Base-by-base conservation (phyloP, 2,329 filamentous ascomycete species). In the Cordyceps sp. region DNA sequence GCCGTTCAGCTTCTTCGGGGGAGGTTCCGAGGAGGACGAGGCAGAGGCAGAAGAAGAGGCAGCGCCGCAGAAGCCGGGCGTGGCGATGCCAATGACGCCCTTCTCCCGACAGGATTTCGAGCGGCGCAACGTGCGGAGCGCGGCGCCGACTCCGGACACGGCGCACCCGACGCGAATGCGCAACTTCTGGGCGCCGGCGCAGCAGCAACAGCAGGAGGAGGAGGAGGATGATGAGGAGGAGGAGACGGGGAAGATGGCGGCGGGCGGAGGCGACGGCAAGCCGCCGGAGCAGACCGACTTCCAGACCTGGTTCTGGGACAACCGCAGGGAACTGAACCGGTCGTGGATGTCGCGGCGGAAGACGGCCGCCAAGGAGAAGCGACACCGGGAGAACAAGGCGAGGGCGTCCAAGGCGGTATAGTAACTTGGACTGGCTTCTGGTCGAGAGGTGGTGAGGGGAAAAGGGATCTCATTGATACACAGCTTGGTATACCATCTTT, bases 101-200 rank as follows among this genome's bases (percentile, higher is more conserved):
- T 93, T 75, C 50, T 83, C 81, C 1, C 73, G 76, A 39, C 70
- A 76, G 42, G 88, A 96, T 42, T 62, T 88, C 20, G 77, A 83
- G 43, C 73, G 64, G 56, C 70, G 85, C 38, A 71, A 69, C 31
- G 49, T 81, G n/a, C 70, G 90, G 34, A 94, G 85, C 49, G 85
- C 85, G 6, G 90, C 90, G 3, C 90, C 90, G 0, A 98, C 90
- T 0, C 90, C 90, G 0, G 90, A 98, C 48, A 96, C 90, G 0
- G 84, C 84, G 2, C 74, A 85, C 37, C 74, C 81, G 2, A 73
- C 64, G 26, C 70, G 73, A 19, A 66, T 61, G 35, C 76, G 78
- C 46, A 61, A 64, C 39, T 62, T 77, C 18, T 74, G 69, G 64
- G 65, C 8, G 54, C 61, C 10, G 55, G 49, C 51, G 2, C 48